Percentiles rank a stretch among this genome's conserved stretches.
These are phyloP conservation scores for Eucalyptus sp. DNA, from an alignment of 345 rosid species.

Conservation along the genomic window DNA sequence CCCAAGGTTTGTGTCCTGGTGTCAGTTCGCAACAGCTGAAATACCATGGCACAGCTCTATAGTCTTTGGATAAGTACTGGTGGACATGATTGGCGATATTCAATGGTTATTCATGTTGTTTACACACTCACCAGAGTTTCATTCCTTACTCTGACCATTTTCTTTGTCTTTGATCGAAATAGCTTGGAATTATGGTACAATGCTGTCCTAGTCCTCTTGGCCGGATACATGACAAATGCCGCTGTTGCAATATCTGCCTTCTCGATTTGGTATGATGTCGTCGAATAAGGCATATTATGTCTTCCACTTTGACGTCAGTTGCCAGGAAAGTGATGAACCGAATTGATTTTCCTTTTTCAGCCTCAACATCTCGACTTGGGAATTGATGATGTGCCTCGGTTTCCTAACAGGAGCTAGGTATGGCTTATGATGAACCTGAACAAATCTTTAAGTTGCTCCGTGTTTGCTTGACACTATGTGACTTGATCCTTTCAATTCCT, in stretches of 20 bases:
- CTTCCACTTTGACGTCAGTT: background rate
- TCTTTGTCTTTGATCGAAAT: background rate
- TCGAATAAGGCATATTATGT: background rate
- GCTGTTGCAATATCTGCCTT: constrained; percentile 13
- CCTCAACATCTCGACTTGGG: background rate
- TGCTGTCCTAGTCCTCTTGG: background rate
- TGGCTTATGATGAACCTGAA: background rate
- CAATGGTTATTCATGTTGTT: background rate
- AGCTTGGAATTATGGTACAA: background rate
- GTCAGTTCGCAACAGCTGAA: background rate
- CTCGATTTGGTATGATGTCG: background rate
- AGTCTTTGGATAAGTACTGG: background rate
- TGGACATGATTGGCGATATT: background rate
- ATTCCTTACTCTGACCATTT: background rate
- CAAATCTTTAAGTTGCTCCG: background rate
- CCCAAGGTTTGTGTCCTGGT: background rate
- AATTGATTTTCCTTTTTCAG: background rate
- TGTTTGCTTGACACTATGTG: background rate
- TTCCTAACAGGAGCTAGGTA: background rate
- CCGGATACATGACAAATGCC: constrained; percentile 6
- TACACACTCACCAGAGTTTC: background rate
- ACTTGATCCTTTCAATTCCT: background rate
- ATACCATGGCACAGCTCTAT: background rate
- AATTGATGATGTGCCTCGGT: background rate
- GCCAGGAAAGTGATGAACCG: background rate